A percentile compares a stretch with the other conserved stretches of the same genome.
Evolutionary conservation across 257 asterid genomes (phyloP).

Genomic region (Schizonepeta tenuifolia): DNA sequence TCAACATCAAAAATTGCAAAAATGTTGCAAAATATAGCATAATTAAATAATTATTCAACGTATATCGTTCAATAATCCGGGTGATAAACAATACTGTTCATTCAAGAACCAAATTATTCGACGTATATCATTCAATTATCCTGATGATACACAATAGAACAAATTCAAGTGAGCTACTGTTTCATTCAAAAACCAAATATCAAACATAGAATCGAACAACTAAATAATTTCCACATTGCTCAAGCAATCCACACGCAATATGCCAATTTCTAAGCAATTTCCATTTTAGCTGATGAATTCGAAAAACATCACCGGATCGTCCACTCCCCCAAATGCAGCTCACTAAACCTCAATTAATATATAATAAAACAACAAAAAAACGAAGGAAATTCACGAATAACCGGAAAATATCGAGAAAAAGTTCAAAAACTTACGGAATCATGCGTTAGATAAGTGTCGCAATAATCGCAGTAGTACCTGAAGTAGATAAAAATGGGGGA

Average conservation of each 20-base stretch:
- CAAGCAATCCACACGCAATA: constrained; percentile 2
- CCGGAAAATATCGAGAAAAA: background rate
- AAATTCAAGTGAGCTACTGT: too few relatives aligned
- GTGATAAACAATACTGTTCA: background rate
- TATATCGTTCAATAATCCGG: background rate
- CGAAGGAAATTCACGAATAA: background rate
- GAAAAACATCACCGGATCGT: background rate
- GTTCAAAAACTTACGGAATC: constrained; percentile 67
- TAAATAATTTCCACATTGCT: background rate
- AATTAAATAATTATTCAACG: background rate
- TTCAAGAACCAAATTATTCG: background rate
- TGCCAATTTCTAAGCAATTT: background rate
- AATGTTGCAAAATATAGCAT: background rate
- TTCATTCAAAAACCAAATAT: background rate
- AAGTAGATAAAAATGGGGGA: background rate
- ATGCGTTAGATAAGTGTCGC: constrained; percentile 93
- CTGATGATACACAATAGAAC: background rate
- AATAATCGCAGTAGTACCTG: constrained; percentile 95
- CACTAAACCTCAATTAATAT: constrained; percentile 10
- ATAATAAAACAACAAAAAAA: background rate
- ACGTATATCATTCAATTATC: background rate
- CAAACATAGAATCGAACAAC: background rate
- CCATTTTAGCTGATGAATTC: background rate
- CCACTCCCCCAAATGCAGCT: background rate
- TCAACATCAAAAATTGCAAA: background rate